Evolutionary conservation across 2,329 filamentous ascomycete genomes (phyloP).

Genomic region (Fusarium phyllophilum): DNA sequence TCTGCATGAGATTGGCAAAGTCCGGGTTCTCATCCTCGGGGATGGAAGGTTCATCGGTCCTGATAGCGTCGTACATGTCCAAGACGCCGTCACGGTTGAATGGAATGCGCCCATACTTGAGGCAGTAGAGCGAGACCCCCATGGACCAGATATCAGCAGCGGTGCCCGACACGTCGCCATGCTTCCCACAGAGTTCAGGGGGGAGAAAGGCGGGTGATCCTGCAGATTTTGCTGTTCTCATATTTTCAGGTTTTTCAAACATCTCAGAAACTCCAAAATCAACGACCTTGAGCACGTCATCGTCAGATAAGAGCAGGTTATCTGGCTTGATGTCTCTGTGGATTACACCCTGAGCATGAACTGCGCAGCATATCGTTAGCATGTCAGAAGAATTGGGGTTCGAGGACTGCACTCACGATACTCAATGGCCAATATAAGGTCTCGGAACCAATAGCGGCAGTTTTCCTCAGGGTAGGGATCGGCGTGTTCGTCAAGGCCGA

Average conservation of each 20-base stretch:
- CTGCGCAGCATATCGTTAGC: constrained; percentile 51
- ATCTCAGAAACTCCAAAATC: constrained; percentile 99
- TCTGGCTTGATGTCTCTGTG: constrained; percentile 98
- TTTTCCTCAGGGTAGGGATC: constrained; percentile 84
- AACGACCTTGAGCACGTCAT: constrained; percentile 95
- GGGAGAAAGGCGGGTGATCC: constrained; percentile 95
- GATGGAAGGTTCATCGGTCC: constrained; percentile 71
- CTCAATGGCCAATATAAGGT: constrained; percentile 93
- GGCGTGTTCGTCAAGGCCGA: constrained; percentile 84
- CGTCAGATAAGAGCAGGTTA: constrained; percentile 88
- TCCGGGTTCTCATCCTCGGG: constrained; percentile 71
- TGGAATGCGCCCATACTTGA: constrained; percentile 88
- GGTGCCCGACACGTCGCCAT: constrained; percentile 87
- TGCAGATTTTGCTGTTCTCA: constrained; percentile 92
- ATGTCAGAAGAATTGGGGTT: too few species aligned
- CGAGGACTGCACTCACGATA: constrained; percentile 69
- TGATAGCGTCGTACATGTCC: constrained; percentile 91
- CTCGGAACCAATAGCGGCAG: constrained; percentile 92
- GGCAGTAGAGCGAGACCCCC: constrained; percentile 93
- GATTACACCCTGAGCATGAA: constrained; percentile 93
- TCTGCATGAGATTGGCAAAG: constrained; percentile 79
- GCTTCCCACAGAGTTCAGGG: constrained; percentile 88
- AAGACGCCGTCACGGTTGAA: constrained; percentile 83
- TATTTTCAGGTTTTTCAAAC: constrained; percentile 86
- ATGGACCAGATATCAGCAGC: constrained; percentile 98